Base-by-base conservation (phyloP, 257 asterid genomes). In the Ilex aquifolium region DNA sequence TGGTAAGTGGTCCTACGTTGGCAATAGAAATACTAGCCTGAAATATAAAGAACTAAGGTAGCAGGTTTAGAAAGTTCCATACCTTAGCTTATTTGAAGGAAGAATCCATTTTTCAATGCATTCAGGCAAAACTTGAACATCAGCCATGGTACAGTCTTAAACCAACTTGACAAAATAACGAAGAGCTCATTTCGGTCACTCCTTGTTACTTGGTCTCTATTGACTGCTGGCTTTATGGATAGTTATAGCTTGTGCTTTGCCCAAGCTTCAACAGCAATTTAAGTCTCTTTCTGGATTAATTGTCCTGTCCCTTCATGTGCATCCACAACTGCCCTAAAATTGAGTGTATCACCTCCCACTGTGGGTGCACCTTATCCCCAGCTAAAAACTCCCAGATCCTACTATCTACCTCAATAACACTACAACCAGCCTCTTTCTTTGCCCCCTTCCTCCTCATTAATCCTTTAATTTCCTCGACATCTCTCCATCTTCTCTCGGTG, bases 401-500 rank as follows among this genome's bases (percentile, higher is more conserved):
- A 70, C 83, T 69, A 69, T 79, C n/a, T 30, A 82, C 73, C 79
- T 87, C 96, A 73, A 90, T 81, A 46, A 85, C 78, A 61, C 99
- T 85, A 65, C 80, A 87, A 0, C 97, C 99, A 3, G 60, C 82
- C 78, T 87, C 91, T 69, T 92, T 92, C 80, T 82, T 89, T 57
- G 95, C 96, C 67, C 97, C 96, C 51, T 76, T 82, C 13, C 44
- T 76, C 65, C 59, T 21, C 99, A 93, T 87, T 78, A 76, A 64
- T 67, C 75, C 78, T 68, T 87, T 87, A 60, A 87, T 82, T 40
- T 68, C 81, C 54, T 87, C 91, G 15, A 85, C 96, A 57, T 92
- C 95, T 59, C 74, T 69, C 99, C 97, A 93, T 81, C 99, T 79
- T 68, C 80, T 87, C 75, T 90, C 95, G 14, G 75, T 61, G 15